Evolutionary conservation across 805 yeast genomes (phyloP), one percentile per base, ranked within the genome.

Genomic region (Ogataea pilisensis): DNA sequence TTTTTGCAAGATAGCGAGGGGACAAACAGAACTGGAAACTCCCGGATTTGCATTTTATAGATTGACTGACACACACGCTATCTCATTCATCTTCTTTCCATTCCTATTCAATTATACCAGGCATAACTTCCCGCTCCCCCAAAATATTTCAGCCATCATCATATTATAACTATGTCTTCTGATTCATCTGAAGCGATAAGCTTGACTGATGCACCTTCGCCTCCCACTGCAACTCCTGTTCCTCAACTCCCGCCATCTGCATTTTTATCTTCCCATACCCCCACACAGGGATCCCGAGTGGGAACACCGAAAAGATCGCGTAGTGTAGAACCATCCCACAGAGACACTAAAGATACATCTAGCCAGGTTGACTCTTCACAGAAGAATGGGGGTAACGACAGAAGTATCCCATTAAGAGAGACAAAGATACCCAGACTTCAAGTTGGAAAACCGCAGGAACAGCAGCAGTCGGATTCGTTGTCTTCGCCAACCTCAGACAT

Each of bases 261-360:
- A n/a, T 14, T 30, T 18, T 13, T 21, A 14, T 7, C 6, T 13
- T 11, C 9, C 24, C 16, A 9, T 13, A 31, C 13, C 33, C 7
- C 19, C 11, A 17, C 20, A n/a, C n/a, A 19, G 3, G 33, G 19
- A 8, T 20, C 38, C 8, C 18, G 18, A 5, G 17, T 35, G 17
- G 31, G 30, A n/a, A 38, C 48, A 12, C 45, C 45, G 2, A 44
- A 44, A 26, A 39, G 48, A 22, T 34, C 48, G 29, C 48, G 45
- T 24, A 38, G 41, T 20, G 14, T 29, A 12, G 48, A 44, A 20
- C 35, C 30, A 16, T 6, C 9, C 13, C 9, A 22, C 26, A 24
- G 18, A 34, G 37, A 26, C 5, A n/a, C 7, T 4, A 1, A 32
- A 36, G 19, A 16, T 17, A 2, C 22, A 36, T 9, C 11, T 3